Percentiles rank a stretch among this genome's conserved stretches.
These are phyloP conservation scores for Ustilago trichophora DNA, from an alignment of 1,284 basidiomycete species.

Conservation along the genomic window DNA sequence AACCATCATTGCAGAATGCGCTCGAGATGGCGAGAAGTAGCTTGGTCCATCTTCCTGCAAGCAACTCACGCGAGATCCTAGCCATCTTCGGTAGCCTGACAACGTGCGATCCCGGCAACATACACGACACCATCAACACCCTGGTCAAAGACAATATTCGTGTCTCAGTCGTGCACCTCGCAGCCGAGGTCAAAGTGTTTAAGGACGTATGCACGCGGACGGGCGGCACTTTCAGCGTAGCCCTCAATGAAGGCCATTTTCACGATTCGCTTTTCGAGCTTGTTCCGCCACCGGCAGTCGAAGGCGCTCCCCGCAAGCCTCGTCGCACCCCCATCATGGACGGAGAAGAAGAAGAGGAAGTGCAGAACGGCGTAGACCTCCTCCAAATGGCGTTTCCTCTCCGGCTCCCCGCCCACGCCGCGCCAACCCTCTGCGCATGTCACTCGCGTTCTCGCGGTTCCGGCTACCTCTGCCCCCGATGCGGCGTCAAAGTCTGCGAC, in stretches of 20 bases:
- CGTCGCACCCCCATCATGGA: no score
- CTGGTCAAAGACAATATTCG: slow-evolving; percentile 82
- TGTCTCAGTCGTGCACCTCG: slow-evolving; percentile 87
- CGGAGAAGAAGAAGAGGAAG: slow-evolving; percentile 21
- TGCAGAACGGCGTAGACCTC: slow-evolving; percentile 70
- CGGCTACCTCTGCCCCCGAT: slow-evolving; percentile 94
- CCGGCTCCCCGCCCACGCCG: slow-evolving; percentile 51
- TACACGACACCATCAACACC: slow-evolving; percentile 86
- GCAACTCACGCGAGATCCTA: slow-evolving; percentile 92
- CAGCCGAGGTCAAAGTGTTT: slow-evolving; percentile 96
- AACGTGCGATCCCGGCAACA: slow-evolving; percentile 95
- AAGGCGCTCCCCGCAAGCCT: slow-evolving; percentile 14
- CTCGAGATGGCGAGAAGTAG: slow-evolving; percentile 79
- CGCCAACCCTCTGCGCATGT: slow-evolving; percentile 76
- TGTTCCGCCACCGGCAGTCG: slow-evolving; percentile 76
- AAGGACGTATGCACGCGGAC: slow-evolving; percentile 73
- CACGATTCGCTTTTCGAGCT: slow-evolving; percentile 93
- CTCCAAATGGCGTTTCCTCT: slow-evolving; percentile 97
- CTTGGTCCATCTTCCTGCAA: slow-evolving; percentile 81
- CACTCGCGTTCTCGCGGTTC: slow-evolving; percentile 78
- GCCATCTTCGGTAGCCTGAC: slow-evolving; percentile 94
- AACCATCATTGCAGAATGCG: slow-evolving; percentile 94
- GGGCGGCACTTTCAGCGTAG: slow-evolving; percentile 74
- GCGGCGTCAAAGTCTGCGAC: slow-evolving; percentile 90
- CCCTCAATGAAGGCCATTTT: slow-evolving; percentile 95